Base-by-base conservation (phyloP, 1,284 basidiomycete species). In the Apiotrichum brassicae region DNA sequence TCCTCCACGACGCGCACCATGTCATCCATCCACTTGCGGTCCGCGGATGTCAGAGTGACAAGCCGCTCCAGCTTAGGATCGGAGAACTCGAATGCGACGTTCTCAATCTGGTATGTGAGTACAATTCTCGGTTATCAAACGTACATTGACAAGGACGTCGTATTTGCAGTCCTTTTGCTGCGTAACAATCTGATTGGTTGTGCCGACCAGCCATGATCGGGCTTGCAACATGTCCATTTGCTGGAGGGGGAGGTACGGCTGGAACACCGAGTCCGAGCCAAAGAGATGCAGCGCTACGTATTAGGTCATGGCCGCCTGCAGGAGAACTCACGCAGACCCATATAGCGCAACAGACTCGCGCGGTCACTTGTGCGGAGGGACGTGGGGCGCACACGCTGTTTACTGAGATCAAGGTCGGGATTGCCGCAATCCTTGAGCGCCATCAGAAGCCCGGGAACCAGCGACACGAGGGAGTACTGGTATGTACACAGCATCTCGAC, bases 401-500 rank as follows among this genome's bases (percentile, higher is more conserved):
- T 78, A 24, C 64, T 56, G 3, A 82, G 71, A 37, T 88, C 85
- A 7, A 97, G 78, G 2, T 82, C 80, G 1, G 95, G 93, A 3
- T 86, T 87, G n/a, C 92, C 94, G 48, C 85, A 87, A 64, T 98
- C 94, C 47, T 91, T 85, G 34, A 98, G 76, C 8, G 83, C 83
- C 70, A 95, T 86, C 23, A 98, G 76, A 5, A 98, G 79, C 34
- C 87, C 88, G 32, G 88, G 87, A 55, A 90, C 78, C 13, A 91
- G 76, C 0, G 88, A 88, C 44, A 89, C 64, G n/a, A 98, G 79
- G 1, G 90, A 94, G 71, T 99, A 99, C 71, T 99, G 95, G 64
- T 91, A 95, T 23, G 92, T 97, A 75, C 94, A 97, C 26, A 99
- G 76, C 51, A 85, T 83, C 72, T 99, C 95, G 1, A 98, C 94